Percentiles rank a stretch among this genome's conserved stretches.
Evolutionary conservation across 2,329 filamentous ascomycete species (phyloP).

Genomic region (Arthrocladium fulminans): DNA sequence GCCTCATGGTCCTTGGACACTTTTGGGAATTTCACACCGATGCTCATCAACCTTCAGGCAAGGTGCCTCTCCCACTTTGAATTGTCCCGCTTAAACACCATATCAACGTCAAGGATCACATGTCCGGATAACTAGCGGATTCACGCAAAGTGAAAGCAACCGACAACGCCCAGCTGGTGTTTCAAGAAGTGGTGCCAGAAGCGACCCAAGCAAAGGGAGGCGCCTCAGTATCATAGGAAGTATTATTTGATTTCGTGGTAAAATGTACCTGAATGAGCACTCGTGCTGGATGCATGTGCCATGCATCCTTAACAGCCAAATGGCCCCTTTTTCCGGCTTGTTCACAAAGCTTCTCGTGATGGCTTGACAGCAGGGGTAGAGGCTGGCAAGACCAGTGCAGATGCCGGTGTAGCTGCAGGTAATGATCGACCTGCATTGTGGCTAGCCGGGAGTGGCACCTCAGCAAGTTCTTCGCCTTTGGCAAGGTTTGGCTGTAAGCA

Average conservation of each 20-base stretch:
- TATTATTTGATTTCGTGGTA: not conserved
- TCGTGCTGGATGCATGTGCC: not conserved
- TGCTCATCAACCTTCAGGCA: not conserved
- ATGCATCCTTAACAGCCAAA: not conserved
- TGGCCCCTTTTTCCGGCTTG: too few species aligned
- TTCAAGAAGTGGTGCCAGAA: not conserved
- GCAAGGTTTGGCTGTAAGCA: not conserved
- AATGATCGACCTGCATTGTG: not conserved
- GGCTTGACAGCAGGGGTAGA: not conserved
- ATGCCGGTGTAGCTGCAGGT: not conserved
- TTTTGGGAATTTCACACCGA: too few species aligned
- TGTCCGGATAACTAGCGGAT: not conserved
- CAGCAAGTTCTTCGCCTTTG: too few species aligned
- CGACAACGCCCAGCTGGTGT: not conserved
- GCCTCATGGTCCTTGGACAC: slow-evolving; percentile 1
- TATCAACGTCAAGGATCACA: not conserved
- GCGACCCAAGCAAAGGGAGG: not conserved
- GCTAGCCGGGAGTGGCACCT: not conserved
- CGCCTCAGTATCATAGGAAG: not conserved
- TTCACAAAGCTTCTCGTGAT: too few species aligned
- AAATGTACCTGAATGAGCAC: not conserved
- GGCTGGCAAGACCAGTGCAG: not conserved
- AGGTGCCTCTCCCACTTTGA: not conserved
- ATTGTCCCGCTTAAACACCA: not conserved
- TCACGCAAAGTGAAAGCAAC: not conserved